Base-by-base conservation (phyloP, 192 early-diverging fungal species). In the Funneliformis geosporum region DNA sequence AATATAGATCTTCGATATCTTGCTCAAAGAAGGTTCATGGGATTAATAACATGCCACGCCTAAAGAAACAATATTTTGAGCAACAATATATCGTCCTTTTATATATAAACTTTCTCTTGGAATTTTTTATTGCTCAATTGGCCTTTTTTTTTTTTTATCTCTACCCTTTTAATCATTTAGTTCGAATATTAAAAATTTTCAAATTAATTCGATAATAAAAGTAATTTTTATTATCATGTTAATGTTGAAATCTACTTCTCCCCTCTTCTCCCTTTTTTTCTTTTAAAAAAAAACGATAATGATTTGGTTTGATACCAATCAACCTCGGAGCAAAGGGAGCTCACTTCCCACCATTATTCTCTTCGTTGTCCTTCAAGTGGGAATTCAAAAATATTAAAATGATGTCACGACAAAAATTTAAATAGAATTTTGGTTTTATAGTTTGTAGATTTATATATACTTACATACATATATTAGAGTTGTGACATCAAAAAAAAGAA, bases 1-100 rank as follows among this genome's bases (percentile, higher is more conserved):
- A 69, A n/a, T 33, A 46, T 59, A 73, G 72, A 50, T 73, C 44
- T 73, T 73, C 44, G 72, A 73, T 25, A 46, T 73, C 4, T 44
- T 73, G n/a, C 23, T 50, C n/a, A 73, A 73, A 47, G 72, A 73
- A 73, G 72, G 72, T 16, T 73, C 72, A 73, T 73, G 72, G 72
- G 46, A 73, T 55, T 73, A 73, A 73, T 39, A n/a, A 21, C 11
- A 43, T 33, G 21, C 16, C 23, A 16, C 38, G 16, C 9, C 28
- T 16, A 5, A 4, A n/a, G 18, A n/a, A 43, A 43, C 6, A 43
- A 42, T 69, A 43, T 43, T 43, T 66, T 66, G 64, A 69, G 67
- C 39, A 40, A 42, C n/a, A 43, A 40, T 33, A 69, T 69, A 9
- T 40, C 5, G 33, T 21, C n/a, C n/a, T 39, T 69, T 40, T 40